These are phyloP conservation scores for Rhododendron mucronatum DNA, from an alignment of 148 eudicot genomes.

Conservation along the genomic window DNA sequence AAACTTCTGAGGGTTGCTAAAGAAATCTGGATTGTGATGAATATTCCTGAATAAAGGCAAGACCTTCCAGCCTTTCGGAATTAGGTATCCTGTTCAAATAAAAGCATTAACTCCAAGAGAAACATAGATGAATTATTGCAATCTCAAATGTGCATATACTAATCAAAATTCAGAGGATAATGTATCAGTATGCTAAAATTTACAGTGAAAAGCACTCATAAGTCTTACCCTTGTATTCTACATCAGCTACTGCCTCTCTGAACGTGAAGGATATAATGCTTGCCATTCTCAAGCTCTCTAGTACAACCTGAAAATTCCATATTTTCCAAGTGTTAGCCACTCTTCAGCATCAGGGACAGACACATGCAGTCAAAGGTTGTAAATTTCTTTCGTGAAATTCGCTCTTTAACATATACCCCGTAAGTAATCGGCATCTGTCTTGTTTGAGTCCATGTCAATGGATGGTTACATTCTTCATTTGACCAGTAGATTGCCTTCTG, in stretches of 20 bases:
- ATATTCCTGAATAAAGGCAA: constrained; percentile 89
- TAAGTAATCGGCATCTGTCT: constrained; percentile 69
- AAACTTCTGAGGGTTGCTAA: constrained; percentile 54
- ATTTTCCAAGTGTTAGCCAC: background rate
- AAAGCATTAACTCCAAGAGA: background rate
- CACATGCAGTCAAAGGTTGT: background rate
- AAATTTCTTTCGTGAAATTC: background rate
- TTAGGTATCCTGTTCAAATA: constrained; percentile 55
- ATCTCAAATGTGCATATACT: background rate
- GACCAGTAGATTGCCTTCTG: constrained; percentile 45
- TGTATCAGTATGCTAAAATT: background rate
- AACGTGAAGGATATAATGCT: constrained; percentile 85
- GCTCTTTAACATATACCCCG: constrained; percentile 56
- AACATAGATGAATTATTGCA: background rate
- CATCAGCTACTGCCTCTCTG: constrained; percentile 80
- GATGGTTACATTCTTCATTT: constrained; percentile 41
- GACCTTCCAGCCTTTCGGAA: constrained; percentile 96
- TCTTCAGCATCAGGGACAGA: background rate
- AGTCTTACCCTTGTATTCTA: constrained; percentile 64
- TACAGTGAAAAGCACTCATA: background rate
- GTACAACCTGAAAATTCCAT: constrained; percentile 43
- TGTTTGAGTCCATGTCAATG: constrained; percentile 74
- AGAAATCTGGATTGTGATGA: constrained; percentile 77
- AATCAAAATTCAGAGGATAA: background rate
- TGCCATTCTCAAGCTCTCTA: constrained; percentile 88